These are phyloP conservation scores for Xylariaceae sp. DNA, from an alignment of 2,329 filamentous ascomycete species.

Conservation along the genomic window DNA sequence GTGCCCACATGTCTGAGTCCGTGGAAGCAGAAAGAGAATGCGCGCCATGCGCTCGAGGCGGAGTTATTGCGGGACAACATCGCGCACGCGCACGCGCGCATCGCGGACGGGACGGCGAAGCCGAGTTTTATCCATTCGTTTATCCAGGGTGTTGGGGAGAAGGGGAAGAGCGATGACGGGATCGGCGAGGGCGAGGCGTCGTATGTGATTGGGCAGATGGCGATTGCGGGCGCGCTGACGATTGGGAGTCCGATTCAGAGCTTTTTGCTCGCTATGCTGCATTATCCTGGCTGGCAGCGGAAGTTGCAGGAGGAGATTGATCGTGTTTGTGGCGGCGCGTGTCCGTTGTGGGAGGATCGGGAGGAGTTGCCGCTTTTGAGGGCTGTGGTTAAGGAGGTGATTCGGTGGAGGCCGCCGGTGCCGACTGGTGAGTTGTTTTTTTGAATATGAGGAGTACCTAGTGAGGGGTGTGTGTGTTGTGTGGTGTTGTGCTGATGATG, in stretches of 20 bases:
- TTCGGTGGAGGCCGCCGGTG: slow-evolving; percentile 51
- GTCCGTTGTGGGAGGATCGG: slow-evolving; percentile 44
- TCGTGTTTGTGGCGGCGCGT: slow-evolving; percentile 36
- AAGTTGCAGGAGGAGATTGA: slow-evolving; percentile 47
- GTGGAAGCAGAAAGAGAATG: slow-evolving; percentile 42
- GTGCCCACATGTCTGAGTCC: slow-evolving; percentile 38
- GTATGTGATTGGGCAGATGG: slow-evolving; percentile 44
- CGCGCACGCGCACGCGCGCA: slow-evolving; percentile 33
- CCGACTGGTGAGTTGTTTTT: slow-evolving; percentile 39
- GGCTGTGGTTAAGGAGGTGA: slow-evolving; percentile 46
- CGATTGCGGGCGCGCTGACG: slow-evolving; percentile 42
- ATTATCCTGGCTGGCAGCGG: slow-evolving; percentile 37
- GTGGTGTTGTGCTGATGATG: too few species aligned
- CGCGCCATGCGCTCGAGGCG: slow-evolving; percentile 37
- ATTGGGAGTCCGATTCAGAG: slow-evolving; percentile 42
- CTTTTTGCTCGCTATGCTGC: slow-evolving; percentile 37
- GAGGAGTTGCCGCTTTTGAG: slow-evolving; percentile 42
- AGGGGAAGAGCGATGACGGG: slow-evolving; percentile 25
- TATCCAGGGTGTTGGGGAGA: slow-evolving; percentile 29
- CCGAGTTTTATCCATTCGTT: slow-evolving; percentile 42
- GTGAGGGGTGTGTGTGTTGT: too few species aligned
- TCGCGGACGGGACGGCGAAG: slow-evolving; percentile 31
- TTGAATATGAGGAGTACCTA: not conserved
- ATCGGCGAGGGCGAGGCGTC: slow-evolving; percentile 36
- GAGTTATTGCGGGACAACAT: slow-evolving; percentile 36